phyloP scores from a whole-genome alignment of 441 rosid genomes.

The Populus hybrid region DNA sequence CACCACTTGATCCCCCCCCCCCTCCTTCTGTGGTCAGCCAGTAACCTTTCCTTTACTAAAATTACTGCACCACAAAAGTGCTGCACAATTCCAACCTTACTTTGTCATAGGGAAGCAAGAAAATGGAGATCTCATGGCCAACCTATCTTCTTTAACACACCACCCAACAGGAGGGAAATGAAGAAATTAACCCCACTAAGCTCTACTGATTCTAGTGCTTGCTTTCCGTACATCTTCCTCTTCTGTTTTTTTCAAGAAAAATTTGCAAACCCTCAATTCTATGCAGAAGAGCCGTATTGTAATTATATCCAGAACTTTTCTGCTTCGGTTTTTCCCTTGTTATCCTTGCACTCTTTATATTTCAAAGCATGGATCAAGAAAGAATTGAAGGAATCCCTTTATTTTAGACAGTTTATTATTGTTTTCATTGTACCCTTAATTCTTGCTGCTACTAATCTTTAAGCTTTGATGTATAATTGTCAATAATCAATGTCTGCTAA shows the following conservation, averaged over 20 bases:
- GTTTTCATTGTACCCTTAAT: background rate
- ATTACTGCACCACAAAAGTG: conserved; percentile 2
- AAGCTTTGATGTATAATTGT: background rate
- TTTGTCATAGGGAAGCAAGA: no score
- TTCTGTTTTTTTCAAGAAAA: background rate
- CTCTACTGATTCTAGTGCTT: background rate
- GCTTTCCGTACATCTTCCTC: background rate
- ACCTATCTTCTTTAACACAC: no score
- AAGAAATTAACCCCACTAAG: background rate
- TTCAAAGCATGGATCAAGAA: background rate
- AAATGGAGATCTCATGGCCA: no score
- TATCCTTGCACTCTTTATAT: background rate
- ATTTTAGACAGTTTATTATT: background rate
- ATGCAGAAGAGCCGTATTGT: background rate
- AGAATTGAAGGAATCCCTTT: background rate
- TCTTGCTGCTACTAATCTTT: background rate
- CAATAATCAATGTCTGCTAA: background rate
- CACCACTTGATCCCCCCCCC: background rate
- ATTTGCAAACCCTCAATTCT: background rate
- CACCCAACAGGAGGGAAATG: no score
- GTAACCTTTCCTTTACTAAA: conserved; percentile 15
- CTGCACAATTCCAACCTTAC: conserved; percentile 5
- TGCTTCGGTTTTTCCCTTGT: background rate
- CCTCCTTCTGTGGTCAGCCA: no score
- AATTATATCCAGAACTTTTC: background rate